Evolutionary conservation across 345 rosid genomes (phyloP).

Genomic region (Populus euphratica): DNA sequence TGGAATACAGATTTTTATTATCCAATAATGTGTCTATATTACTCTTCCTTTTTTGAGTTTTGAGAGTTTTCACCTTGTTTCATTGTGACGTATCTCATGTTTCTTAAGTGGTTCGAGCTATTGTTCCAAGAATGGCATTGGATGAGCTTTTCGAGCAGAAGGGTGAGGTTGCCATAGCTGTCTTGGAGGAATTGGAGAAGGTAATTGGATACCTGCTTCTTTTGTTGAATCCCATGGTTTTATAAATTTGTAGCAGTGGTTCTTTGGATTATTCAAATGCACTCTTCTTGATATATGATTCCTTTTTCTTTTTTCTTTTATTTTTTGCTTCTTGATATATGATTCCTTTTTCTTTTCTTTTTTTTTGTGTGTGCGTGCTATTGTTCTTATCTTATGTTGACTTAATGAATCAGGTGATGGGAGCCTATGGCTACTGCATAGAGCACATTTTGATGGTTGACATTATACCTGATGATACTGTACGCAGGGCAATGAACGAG

Average conservation of each 20-base stretch:
- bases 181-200: slow-evolving; percentile 93
- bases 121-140: slow-evolving; percentile 79
- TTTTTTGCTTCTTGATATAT: too few relatives aligned
- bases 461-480: slow-evolving; percentile 83
- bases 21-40: background rate
- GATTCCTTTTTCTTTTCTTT: slow-evolving; percentile 5
- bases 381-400: slow-evolving; percentile 6
- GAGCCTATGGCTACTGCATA: slow-evolving; percentile 87
- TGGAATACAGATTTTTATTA: background rate
- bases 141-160: slow-evolving; percentile 96
- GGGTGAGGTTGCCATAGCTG: slow-evolving; percentile 94
- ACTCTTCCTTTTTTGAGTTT: background rate
- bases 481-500: slow-evolving; percentile 96
- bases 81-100: background rate
- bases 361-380: background rate
- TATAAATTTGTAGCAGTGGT: background rate
- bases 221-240: background rate
- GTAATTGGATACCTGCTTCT: slow-evolving; percentile 23
- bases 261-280: background rate
- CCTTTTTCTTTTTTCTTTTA: too few relatives aligned
- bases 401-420: slow-evolving; percentile 66
- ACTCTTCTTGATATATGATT: background rate
- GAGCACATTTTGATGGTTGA: slow-evolving; percentile 98
- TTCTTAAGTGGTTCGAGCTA: slow-evolving; percentile 79
- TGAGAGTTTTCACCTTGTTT: background rate